Base-by-base conservation (phyloP, 371 early-diverging fungal genomes). In the Fennellomyces sp. region DNA sequence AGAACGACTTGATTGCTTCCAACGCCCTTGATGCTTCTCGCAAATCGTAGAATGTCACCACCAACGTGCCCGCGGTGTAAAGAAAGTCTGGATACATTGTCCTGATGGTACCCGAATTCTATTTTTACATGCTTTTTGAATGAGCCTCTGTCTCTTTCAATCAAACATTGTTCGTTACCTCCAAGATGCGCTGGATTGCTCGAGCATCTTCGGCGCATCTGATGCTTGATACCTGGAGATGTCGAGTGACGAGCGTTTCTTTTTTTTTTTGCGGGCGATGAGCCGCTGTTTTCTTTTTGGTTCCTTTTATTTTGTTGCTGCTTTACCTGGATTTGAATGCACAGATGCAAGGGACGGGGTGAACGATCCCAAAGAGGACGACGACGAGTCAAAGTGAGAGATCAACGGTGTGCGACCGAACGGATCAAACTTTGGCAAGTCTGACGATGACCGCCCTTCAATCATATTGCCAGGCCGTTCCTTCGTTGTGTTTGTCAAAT, bases 91-190 rank as follows among this genome's bases (percentile, higher is more conserved):
- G 12, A 56, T 56, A 63, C 12, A 45, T 33, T 5, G 31, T 5
- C 27, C 52, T 57, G 52, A 57, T 56, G 17, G 28, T 26, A n/a
- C 63, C 63, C 12, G 45, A 41, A 12, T 28, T 19, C 57, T 63
- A 54, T 27, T 25, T 11, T 25, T 49, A 23, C 13, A 13, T 26
- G n/a, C n/a, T n/a, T n/a, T n/a, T n/a, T n/a, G n/a, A n/a, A n/a
- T n/a, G n/a, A n/a, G n/a, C n/a, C 35, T 33, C 35, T 33, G 8
- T 33, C 35, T 33, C 35, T 33, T 33, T 33, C 35, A 8, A 8
- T 33, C 35, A n/a, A n/a, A n/a, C n/a, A n/a, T n/a, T n/a, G n/a
- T n/a, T n/a, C n/a, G n/a, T n/a, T n/a, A n/a, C n/a, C n/a, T n/a
- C n/a, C n/a, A n/a, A n/a, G n/a, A n/a, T n/a, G n/a, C n/a, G n/a